Percentiles rank a stretch among this genome's conserved stretches.
phyloP scores from a whole-genome alignment of 2,329 filamentous ascomycete species.

The Sporothrix pseudoabietina region DNA sequence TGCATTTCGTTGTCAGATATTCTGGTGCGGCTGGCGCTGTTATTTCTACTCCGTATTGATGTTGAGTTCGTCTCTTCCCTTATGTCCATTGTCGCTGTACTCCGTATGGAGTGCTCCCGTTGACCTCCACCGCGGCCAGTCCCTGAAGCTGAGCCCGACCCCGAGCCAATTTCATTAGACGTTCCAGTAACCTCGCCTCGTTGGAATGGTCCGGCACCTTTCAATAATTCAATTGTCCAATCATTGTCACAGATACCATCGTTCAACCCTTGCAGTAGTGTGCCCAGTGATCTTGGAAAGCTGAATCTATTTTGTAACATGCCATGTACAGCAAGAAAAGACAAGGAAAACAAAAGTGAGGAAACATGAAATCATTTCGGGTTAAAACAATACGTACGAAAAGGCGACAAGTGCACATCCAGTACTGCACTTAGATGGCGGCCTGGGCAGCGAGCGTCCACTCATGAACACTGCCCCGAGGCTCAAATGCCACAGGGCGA shows the following conservation, averaged over 20 bases:
- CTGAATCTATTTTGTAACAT: not conserved
- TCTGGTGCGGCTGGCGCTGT: not conserved
- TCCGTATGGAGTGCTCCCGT: too few relatives aligned
- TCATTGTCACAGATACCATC: too few relatives aligned
- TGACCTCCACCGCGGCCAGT: not conserved
- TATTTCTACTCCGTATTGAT: not conserved
- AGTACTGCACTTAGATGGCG: not conserved
- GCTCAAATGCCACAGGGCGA: constrained; percentile 11
- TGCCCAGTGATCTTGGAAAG: not conserved
- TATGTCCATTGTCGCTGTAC: not conserved
- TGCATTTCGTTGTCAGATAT: too few relatives aligned
- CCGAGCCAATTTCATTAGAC: not conserved
- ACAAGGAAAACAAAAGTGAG: not conserved
- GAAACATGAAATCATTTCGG: not conserved
- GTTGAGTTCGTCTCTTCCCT: not conserved
- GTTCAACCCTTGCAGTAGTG: not conserved
- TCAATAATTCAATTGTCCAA: not conserved
- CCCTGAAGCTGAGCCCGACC: not conserved
- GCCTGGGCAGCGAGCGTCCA: constrained; percentile 19
- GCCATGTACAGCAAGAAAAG: not conserved
- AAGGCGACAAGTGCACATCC: not conserved
- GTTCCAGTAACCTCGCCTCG: not conserved
- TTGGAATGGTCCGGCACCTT: not conserved
- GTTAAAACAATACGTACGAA: too few relatives aligned
- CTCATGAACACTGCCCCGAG: constrained; percentile 22